Base-by-base conservation (phyloP, 139 green algal genomes). In the Eudorina sp. region DNA sequence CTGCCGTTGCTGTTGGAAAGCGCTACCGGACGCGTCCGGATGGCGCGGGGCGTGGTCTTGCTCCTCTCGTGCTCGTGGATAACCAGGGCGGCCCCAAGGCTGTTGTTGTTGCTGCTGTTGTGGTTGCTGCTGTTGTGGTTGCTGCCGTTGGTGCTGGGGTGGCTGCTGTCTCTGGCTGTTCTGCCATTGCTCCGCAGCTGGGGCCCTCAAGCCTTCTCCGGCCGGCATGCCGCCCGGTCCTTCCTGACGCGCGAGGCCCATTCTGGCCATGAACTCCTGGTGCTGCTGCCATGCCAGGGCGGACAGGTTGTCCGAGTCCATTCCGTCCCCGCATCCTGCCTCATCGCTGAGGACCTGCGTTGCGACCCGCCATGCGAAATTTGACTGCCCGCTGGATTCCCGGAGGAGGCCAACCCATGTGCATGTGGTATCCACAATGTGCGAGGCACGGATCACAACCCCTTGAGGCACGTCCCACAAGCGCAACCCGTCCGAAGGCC, bases 221-320 rank as follows among this genome's bases (percentile, higher is more conserved):
- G 43, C 46, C 27, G 45, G 40, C n/a, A 58, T 45, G 55, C 55
- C 62, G 62, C n/a, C 62, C 62, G 55, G n/a, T n/a, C 48, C 48
- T 55, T 55, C 62, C n/a, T 41, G 45, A 5, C 36, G 77, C 53
- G 23, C 38, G 41, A 68, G 19, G 18, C 81, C 66, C 64, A 87
- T 43, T 23, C 31, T 69, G 21, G 81, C 68, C 83, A 81, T 81
- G 68, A 88, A 81, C 1, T 62, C 48, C 83, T 81, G 83, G 51
- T 88, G 83, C 51, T 88, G 83, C 68, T 72, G 46, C 83, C 83
- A 88, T 5, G 83, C 83, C 51, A 81, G 36, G n/a, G 43, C 25
- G 27, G 82, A 74, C 13, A 62, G n/a, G 40, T 29, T 34, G 8
- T 76, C 58, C 25, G 58, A 34, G 79, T 53, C 58, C 41, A 86